Base-by-base conservation (phyloP, 1,139 yeast genomes). In the Kluyveromyces sp. region DNA sequence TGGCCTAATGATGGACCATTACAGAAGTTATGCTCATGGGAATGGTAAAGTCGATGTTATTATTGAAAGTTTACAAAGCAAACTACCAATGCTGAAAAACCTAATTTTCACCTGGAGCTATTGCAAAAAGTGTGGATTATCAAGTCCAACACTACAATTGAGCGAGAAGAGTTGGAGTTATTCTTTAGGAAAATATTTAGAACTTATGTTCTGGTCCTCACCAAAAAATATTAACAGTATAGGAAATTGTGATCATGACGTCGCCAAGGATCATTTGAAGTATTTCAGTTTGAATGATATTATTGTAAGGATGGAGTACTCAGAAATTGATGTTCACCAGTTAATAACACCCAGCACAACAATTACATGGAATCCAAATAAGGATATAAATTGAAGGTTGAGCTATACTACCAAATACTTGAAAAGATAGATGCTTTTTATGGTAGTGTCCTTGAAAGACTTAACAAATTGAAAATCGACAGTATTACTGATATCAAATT, bases 111-210 rank as follows among this genome's bases (percentile, higher is more conserved):
- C 90, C 74, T 94, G 98, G 98, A 86, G 96, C 62, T 81, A 78
- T 53, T 94, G 99, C 65, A 86, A 83, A 49, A 73, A 72, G 45
- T 94, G 99, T 63, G 77, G 80, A 25, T 76, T 74, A 41, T 74
- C 84, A 0, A 82, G 95, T 3, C 95, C 97, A 0, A 81, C 86
- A 10, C 69, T 81, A 27, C 86, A 88, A n/a, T 79, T 94, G 84
- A 84, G 87, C 56, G 92, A 88, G 46, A 83, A 83, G 30, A 82
- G 97, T 0, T 90, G 95, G 82, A 88, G 83, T 59, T 81, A 83
- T 53, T 90, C 97, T 0, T 81, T 94, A 63, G 98, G 98, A 0
- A 94, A 92, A 60, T 94, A 86, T 59, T 71, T 94, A 40, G 97
- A 94, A 65, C 68, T 90, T 29, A 73, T 84, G 37, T 90, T 89